Base-by-base conservation (phyloP, 176 grass and related monocot species). In the Bonia amplexicaulis region DNA sequence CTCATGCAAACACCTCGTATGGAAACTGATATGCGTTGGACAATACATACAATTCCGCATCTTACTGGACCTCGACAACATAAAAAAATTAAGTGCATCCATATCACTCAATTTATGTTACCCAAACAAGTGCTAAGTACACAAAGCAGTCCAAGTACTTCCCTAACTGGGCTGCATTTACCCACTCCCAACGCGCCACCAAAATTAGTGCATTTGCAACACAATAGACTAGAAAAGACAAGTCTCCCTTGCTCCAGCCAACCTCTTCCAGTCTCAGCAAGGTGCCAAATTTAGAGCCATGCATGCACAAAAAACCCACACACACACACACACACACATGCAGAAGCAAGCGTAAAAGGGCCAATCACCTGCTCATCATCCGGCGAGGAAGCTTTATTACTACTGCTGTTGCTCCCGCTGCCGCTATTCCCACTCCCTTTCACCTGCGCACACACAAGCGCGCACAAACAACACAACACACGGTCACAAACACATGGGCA, bases 331-430 rank as follows among this genome's bases (percentile, higher is more conserved):
- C 48, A 17, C 16, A 19, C 15, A 58, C 82, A 80, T 39, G 31
- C 11, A 29, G 25, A 87, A 80, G 61, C 57, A 64, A 74, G 53
- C 20, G 16, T 69, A 80, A 17, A 73, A 84, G 33, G 10, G 61
- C 3, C 23, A 76, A 69, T 70, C 61, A 91, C 89, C 89, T 91
- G 89, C 59, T 91, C 89, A 69, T 62, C 81, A 57, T 84, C 76
- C 11, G 76, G 76, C 22, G 85, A 80, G 9, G 81, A 80, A 39
- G 85, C 76, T 76, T 91, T 91, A 64, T 84, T 84, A 61, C 85
- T 84, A 70, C 81, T 76, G 75, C 53, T 87, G 44, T 80, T 84
- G 80, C 89, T 90, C 40, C 66, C 73, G 66, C 79, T 87, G 49
- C 88, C 72, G 73, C 79, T 87, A 55, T 73, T 77, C 26, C 73